Base-by-base conservation (phyloP, 1,284 basidiomycete species). In the Cutaneotrichosporon sp. region DNA sequence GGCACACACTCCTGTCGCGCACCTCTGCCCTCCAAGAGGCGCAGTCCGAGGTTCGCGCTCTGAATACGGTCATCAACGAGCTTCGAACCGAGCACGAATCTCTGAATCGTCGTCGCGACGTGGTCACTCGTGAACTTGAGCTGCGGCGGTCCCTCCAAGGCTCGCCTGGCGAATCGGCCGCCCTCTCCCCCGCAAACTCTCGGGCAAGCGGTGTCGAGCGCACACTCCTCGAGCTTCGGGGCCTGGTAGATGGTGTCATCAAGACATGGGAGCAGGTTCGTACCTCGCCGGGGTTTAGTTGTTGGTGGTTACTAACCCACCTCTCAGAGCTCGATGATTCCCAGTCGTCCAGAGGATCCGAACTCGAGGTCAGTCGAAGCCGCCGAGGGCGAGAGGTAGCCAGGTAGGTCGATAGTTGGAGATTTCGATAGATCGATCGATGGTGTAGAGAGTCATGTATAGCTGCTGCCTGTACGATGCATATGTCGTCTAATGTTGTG, bases 251-350 rank as follows among this genome's bases (percentile, higher is more conserved):
- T 56, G 67, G 68, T 3, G 72, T 72, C 34, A 66, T 76, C 20
- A 68, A 68, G 50, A 58, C 66, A 14, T 78, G 76, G 76, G 67
- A 73, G 36, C 67, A 72, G 60, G 74, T 74, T 54, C 60, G 74
- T 69, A 4, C 14, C 25, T 10, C 10, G 16, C 16, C 38, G 38
- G 38, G n/a, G 38, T 4, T 42, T 6, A 42, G 38, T 7, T n/a
- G 9, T 42, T 8, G 22, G 14, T 13, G 18, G 14, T 20, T 20
- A 25, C 9, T 25, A 29, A 43, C 42, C 36, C 6, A 47, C 29
- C 5, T 16, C 5, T 14, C 49, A 60, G 59, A 51, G 43, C 14
- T 43, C 59, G 5, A 50, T 55, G 25, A 33, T 60, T 13, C 52
- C 54, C 47, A 18, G 18, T n/a, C 47, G 47, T 27, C 47, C 36